Conservation (phyloP, 768 basidiomycete genomes). For the Amanita rubescens region DNA sequence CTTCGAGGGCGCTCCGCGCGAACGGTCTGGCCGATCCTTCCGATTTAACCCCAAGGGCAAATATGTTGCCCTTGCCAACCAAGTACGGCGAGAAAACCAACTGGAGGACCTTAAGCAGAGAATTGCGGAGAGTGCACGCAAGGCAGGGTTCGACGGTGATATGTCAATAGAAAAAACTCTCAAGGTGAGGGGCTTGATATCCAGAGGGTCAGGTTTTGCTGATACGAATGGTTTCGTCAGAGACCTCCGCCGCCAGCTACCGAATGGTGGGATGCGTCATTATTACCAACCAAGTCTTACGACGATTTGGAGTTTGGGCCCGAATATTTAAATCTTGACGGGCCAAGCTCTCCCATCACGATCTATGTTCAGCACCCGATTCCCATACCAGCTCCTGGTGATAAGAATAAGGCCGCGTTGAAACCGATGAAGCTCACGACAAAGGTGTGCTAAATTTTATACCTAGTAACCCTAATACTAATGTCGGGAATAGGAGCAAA, state of each 20-base stretch:
- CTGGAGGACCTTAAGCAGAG: slow-evolving; percentile 88
- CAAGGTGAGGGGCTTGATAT: slow-evolving; percentile 47
- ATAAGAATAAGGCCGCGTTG: slow-evolving; percentile 67
- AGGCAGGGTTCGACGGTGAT: slow-evolving; percentile 92
- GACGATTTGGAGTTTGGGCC: slow-evolving; percentile 60
- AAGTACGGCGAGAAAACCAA: slow-evolving; percentile 66
- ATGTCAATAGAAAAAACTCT: slow-evolving; percentile 87
- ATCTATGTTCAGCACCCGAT: slow-evolving; percentile 96
- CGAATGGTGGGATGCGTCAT: slow-evolving; percentile 96
- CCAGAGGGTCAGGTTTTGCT: not conserved
- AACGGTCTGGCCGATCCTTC: slow-evolving; percentile 63
- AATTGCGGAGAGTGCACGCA: slow-evolving; percentile 87
- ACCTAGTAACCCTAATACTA: not conserved
- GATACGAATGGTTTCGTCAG: slow-evolving; percentile 26
- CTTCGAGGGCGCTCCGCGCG: slow-evolving; percentile 69
- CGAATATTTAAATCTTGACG: slow-evolving; percentile 55
- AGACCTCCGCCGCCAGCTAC: slow-evolving; percentile 80
- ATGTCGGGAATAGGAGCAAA: slow-evolving; percentile 63
- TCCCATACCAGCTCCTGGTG: slow-evolving; percentile 85
- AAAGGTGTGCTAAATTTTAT: slow-evolving; percentile 43
- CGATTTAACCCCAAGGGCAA: slow-evolving; percentile 92
- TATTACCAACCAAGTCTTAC: slow-evolving; percentile 77
- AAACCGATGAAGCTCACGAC: slow-evolving; percentile 91
- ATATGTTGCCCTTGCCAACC: slow-evolving; percentile 68
- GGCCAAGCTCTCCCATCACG: slow-evolving; percentile 68